phyloP scores from a whole-genome alignment of 495 filamentous ascomycete genomes.

The Aspergillus sparsus region DNA sequence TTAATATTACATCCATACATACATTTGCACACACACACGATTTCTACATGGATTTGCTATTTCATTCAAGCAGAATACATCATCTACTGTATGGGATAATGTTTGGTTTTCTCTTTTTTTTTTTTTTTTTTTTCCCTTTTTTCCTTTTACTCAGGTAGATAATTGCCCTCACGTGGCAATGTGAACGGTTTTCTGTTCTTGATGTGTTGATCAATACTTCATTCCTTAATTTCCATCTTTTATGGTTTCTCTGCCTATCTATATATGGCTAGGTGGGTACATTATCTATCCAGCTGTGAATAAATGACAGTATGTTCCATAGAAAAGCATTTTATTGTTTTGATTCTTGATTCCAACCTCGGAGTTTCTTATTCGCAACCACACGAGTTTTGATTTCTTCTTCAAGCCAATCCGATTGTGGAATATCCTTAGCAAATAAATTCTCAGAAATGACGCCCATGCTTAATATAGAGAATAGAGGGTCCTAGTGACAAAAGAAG shows the following conservation, averaged over 20 bases:
- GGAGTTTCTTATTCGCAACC: neutral
- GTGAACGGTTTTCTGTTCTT: conserved; percentile 4
- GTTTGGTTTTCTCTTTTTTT: neutral
- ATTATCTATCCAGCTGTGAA: neutral
- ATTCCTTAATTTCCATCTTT: neutral
- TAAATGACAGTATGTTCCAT: neutral
- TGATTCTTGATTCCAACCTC: neutral
- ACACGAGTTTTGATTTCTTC: neutral
- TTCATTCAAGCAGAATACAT: neutral
- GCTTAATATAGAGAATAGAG: neutral
- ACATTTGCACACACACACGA: neutral
- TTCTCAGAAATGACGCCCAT: neutral
- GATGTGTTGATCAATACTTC: neutral
- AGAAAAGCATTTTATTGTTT: neutral
- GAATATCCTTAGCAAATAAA: neutral
- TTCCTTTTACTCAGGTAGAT: conserved; percentile 12
- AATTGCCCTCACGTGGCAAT: neutral
- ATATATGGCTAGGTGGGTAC: neutral
- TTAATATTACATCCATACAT: conserved; percentile 22
- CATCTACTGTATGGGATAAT: neutral
- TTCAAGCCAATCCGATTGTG: neutral
- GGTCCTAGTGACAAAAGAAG: neutral
- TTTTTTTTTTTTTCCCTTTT: conserved; percentile 5
- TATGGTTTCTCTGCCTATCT: neutral
- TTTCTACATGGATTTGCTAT: conserved; percentile 14